Conservation (phyloP, 179 eudicot species). For the Pouteria campechiana region DNA sequence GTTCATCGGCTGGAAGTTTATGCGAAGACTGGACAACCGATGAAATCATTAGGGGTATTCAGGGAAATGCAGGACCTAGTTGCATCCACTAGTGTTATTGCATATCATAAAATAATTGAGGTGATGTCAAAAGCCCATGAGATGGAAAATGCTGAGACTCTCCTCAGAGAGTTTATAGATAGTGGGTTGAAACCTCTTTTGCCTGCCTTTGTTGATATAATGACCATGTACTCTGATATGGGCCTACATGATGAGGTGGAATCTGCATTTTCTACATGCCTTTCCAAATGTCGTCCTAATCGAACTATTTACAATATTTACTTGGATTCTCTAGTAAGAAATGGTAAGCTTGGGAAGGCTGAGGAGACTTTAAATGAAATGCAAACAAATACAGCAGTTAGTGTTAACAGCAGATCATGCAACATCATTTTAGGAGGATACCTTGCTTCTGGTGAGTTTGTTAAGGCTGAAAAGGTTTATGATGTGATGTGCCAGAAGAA, state of each 20-base stretch:
- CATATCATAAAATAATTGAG: slow-evolving; percentile 68
- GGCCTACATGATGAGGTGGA: slow-evolving; percentile 59
- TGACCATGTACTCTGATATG: slow-evolving; percentile 50
- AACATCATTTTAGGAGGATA: slow-evolving; percentile 61
- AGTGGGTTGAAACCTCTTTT: slow-evolving; percentile 63
- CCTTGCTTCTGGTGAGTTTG: slow-evolving; percentile 30
- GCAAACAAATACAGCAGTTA: slow-evolving; percentile 48
- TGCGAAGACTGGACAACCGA: slow-evolving; percentile 45
- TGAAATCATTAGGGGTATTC: slow-evolving; percentile 55
- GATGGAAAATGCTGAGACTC: slow-evolving; percentile 50
- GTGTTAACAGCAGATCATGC: slow-evolving; percentile 50
- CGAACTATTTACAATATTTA: slow-evolving; percentile 47
- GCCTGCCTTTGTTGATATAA: slow-evolving; percentile 49
- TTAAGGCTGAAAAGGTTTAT: slow-evolving; percentile 53
- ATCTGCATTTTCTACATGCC: slow-evolving; percentile 42
- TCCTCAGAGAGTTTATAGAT: slow-evolving; percentile 56
- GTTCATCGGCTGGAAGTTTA: slow-evolving; percentile 68
- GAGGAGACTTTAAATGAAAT: slow-evolving; percentile 69
- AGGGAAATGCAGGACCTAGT: slow-evolving; percentile 40
- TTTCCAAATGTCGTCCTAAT: slow-evolving; percentile 56
- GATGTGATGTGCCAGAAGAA: slow-evolving; percentile 60
- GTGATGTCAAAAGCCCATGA: slow-evolving; percentile 53
- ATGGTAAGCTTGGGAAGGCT: slow-evolving; percentile 46
- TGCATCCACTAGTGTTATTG: slow-evolving; percentile 30
- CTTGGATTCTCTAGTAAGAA: slow-evolving; percentile 63